Percentiles rank a stretch among this genome's conserved stretches.
phyloP scores from a whole-genome alignment of 2,329 filamentous ascomycete genomes.

The Alternaria angustiovoidea region DNA sequence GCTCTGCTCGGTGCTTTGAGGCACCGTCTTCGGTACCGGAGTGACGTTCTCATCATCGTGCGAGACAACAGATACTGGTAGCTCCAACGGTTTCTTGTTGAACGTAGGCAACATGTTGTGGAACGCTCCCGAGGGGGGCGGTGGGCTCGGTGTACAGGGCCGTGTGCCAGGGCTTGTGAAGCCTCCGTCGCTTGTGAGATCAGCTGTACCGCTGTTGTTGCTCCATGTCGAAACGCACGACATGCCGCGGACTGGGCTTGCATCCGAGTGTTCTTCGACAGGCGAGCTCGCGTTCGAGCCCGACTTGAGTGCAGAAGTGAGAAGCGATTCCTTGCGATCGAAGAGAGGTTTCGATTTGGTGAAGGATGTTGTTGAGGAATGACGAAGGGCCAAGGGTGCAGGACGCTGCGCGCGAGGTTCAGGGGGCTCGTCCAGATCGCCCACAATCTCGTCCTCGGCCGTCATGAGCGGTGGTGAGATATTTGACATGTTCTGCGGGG shows the following conservation, averaged over 20 bases:
- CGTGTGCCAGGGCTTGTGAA: constrained; percentile 84
- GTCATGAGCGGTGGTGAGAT: constrained; percentile 33
- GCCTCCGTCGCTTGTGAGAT: constrained; percentile 93
- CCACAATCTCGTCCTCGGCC: constrained; percentile 69
- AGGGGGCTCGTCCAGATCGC: constrained; percentile 89
- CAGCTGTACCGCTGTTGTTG: constrained; percentile 82
- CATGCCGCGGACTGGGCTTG: constrained; percentile 52
- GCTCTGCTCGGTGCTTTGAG: constrained; percentile 60
- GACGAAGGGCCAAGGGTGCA: constrained; percentile 46
- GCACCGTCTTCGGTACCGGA: constrained; percentile 33
- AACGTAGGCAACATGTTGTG: constrained; percentile 48
- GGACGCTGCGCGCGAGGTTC: constrained; percentile 67
- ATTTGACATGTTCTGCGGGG: constrained; percentile 35
- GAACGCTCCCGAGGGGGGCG: constrained; percentile 67
- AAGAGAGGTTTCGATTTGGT: constrained; percentile 60
- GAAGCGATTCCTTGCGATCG: constrained; percentile 75
- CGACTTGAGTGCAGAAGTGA: constrained; percentile 81
- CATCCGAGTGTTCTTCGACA: constrained; percentile 53
- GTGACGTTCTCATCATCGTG: constrained; percentile 47
- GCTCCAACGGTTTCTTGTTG: constrained; percentile 50
- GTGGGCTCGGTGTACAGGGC: constrained; percentile 87
- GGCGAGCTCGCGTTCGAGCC: constrained; percentile 51
- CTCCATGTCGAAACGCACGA: constrained; percentile 75
- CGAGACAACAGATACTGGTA: constrained; percentile 48
- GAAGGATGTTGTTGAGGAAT: constrained; percentile 54